Evolutionary conservation across 495 filamentous ascomycete species (phyloP), one percentile per base, ranked within the genome.

Genomic region (Lophium mytilinum): DNA sequence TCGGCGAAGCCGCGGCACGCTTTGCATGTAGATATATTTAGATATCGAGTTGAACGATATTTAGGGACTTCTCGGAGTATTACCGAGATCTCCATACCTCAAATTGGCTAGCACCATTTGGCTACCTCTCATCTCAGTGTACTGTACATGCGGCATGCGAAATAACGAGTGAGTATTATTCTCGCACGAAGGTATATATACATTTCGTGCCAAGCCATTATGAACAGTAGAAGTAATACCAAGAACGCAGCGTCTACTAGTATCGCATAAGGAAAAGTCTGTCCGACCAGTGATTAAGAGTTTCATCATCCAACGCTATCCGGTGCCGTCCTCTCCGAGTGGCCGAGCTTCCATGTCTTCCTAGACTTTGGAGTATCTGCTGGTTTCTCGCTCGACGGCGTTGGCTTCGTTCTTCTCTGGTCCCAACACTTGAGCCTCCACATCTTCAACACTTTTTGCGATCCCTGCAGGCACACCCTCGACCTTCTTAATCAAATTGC

Each of bases 401-500:
- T 30, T 6, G 24, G 24, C 24, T 30, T 30, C 3, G 6, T 30
- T 30, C 45, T 21, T 49, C 10, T 24, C 18, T 15, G 12, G 12
- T 4, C 24, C 24, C 45, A 14, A 21, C 19, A 48, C 45, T 30
- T 52, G 34, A 4, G 50, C 50, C 50, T 21, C 53, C 10, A 37
- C 41, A 35, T 37, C 40, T n/a, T 40, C 30, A 18, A 35, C 53
- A 1, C 4, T 56, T 33, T 56, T 8, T 14, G 43, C 43, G 39
- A 17, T 21, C 36, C 24, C n/a, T 8, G 53, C 15, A 24, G 61
- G 57, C 21, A 85, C 80, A 0, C 83, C 84, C 64, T 88, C 85
- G 49, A 87, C 75, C 45, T 73, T 74, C 72, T 87, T 88, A 4
- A 88, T 78, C 42, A 24, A 24, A 36, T 68, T 68, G 30, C 70